Conservation (phyloP, 495 filamentous ascomycete species). For the Aspergillus egyptiacus region DNA sequence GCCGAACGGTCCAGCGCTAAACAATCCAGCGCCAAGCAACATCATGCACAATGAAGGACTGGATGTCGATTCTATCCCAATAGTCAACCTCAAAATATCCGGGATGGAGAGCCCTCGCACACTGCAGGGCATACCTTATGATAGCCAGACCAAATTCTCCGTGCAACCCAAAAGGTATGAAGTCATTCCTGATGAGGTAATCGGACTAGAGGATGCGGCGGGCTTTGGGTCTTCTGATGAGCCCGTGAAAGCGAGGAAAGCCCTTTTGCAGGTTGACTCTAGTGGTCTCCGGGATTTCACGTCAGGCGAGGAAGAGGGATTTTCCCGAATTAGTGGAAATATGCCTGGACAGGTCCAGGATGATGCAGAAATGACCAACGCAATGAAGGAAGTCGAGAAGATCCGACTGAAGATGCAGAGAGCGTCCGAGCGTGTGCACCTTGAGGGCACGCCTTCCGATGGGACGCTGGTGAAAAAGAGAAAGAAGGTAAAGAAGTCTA, state of each 20-base stretch:
- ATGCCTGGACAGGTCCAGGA: constrained; percentile 43
- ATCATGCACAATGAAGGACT: constrained; percentile 64
- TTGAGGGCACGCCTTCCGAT: constrained; percentile 62
- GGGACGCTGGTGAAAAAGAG: constrained; percentile 75
- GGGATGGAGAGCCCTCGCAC: constrained; percentile 27
- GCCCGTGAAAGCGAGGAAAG: constrained; percentile 41
- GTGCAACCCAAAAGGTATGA: constrained; percentile 45
- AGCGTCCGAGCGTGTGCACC: constrained; percentile 73
- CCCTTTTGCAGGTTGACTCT: constrained; percentile 76
- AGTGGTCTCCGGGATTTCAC: constrained; percentile 65
- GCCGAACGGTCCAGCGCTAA: too few species aligned
- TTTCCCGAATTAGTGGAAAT: constrained; percentile 4
- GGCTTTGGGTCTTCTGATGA: constrained; percentile 23
- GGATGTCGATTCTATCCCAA: constrained; percentile 90
- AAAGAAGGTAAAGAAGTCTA: constrained; percentile 43
- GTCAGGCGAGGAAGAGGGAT: constrained; percentile 36
- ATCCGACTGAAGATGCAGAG: constrained; percentile 86
- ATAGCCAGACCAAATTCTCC: constrained; percentile 19
- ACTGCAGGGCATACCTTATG: constrained; percentile 9
- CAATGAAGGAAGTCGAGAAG: constrained; percentile 79
- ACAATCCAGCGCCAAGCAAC: constrained; percentile 60
- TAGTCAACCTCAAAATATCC: constrained; percentile 80
- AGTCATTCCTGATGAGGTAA: constrained; percentile 57
- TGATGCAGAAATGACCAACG: constrained; percentile 77
- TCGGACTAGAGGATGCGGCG: constrained; percentile 29